Percentiles rank a stretch among this genome's conserved stretches.
phyloP scores from a whole-genome alignment of 805 yeast species.

The Suhomyces tanzawaensis region DNA sequence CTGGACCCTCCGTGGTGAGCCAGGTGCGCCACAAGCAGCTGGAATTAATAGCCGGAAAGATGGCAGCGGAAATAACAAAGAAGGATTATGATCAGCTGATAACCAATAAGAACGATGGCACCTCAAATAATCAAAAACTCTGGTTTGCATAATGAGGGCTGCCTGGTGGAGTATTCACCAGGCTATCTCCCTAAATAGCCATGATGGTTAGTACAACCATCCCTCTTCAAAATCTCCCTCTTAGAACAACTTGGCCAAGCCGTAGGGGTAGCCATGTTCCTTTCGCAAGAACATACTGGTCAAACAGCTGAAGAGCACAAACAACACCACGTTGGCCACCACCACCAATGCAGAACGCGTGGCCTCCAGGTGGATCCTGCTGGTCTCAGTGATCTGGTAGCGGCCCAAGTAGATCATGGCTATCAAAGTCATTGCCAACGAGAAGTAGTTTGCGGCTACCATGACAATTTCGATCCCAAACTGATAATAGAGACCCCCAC shows the following conservation, averaged over 20 bases:
- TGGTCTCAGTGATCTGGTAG: constrained; percentile 22
- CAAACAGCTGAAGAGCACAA: constrained; percentile 43
- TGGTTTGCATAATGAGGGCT: too few relatives aligned
- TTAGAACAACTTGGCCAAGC: constrained; percentile 29
- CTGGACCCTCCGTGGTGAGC: too few relatives aligned
- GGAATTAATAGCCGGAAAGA: too few relatives aligned
- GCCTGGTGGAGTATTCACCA: too few relatives aligned
- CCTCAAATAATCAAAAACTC: too few relatives aligned
- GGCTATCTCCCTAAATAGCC: too few relatives aligned
- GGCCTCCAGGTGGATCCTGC: constrained; percentile 18
- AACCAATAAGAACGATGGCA: too few relatives aligned
- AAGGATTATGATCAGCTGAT: too few relatives aligned
- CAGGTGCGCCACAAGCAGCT: too few relatives aligned
- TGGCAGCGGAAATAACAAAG: too few relatives aligned
- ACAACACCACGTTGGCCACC: constrained; percentile 20
- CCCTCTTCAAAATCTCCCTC: too few relatives aligned
- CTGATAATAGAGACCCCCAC: constrained; percentile 67
- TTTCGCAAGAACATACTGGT: constrained; percentile 45
- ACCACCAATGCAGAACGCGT: constrained; percentile 18
- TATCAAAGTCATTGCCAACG: constrained; percentile 42
- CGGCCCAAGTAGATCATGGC: constrained; percentile 38
- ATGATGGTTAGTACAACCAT: too few relatives aligned
- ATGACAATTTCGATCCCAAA: constrained; percentile 66
- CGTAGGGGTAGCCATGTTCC: constrained; percentile 50
- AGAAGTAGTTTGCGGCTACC: constrained; percentile 49